These are phyloP conservation scores for Alternaria brassicicola DNA, from an alignment of 2,329 filamentous ascomycete species.

Conservation along the genomic window DNA sequence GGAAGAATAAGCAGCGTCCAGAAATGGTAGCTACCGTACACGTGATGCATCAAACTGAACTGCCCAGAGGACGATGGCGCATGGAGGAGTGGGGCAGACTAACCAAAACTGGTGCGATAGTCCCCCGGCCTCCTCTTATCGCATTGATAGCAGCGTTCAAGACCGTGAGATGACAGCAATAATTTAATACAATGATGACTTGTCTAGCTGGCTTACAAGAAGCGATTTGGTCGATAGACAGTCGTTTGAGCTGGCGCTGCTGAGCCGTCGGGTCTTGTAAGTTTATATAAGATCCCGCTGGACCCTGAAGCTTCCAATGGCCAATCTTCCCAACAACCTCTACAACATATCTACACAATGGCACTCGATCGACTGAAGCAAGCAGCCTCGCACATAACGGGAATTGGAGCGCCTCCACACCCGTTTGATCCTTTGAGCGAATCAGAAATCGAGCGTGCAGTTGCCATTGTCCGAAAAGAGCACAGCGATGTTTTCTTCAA, in stretches of 20 bases:
- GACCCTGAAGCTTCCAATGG: slow-evolving; percentile 12
- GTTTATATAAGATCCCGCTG: slow-evolving; percentile 36
- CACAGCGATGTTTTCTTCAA: slow-evolving; percentile 81
- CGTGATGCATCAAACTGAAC: slow-evolving; percentile 11
- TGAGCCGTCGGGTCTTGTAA: slow-evolving; percentile 4
- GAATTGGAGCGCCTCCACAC: slow-evolving; percentile 62
- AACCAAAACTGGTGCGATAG: slow-evolving; percentile 10
- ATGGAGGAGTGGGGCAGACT: slow-evolving; percentile 18
- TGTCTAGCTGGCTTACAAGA: slow-evolving; percentile 9
- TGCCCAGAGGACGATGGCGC: slow-evolving; percentile 4
- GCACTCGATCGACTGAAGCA: slow-evolving; percentile 69
- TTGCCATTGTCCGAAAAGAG: slow-evolving; percentile 70
- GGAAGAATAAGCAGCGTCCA: not conserved
- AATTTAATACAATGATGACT: not conserved
- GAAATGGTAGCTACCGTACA: slow-evolving; percentile 11
- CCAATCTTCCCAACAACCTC: slow-evolving; percentile 6
- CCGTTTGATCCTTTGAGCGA: slow-evolving; percentile 79
- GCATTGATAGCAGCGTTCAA: slow-evolving; percentile 13
- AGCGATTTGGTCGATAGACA: not conserved
- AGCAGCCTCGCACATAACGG: slow-evolving; percentile 66
- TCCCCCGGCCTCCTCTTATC: slow-evolving; percentile 19
- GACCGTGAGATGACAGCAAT: slow-evolving; percentile 11
- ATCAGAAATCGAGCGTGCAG: slow-evolving; percentile 74
- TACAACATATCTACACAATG: slow-evolving; percentile 50
- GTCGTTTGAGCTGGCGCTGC: not conserved